Base-by-base conservation (phyloP, 1,284 basidiomycete genomes). In the Apiotrichum domesticum region DNA sequence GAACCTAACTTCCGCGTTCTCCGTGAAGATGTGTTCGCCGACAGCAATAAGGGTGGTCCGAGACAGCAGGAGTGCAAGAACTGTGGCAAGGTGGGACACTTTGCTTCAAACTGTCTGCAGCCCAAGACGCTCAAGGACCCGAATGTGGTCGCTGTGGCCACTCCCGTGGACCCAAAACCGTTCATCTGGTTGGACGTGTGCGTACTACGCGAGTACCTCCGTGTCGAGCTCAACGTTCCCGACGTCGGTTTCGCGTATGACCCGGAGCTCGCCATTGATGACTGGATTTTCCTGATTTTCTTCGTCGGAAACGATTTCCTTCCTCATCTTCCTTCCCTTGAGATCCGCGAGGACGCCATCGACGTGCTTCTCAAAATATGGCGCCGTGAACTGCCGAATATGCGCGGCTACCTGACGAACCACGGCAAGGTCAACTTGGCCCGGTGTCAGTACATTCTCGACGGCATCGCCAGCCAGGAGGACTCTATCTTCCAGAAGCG, bases 271-370 rank as follows among this genome's bases (percentile, higher is more conserved):
- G 94, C 96, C 40, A 91, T 99, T 76, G 96, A 99, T 82, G 96
- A 99, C 76, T 99, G 96, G 95, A 91, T 99, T 68, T 86, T 99
- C 73, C 82, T 99, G 69, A 98, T 98, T 70, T 98, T 99, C 84
- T 98, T 99, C 77, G 95, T 99, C 71, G 96, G 96, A 67, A 99
- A 99, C 80, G 96, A 99, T 79, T 99, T 99, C 81, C 81, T 99
- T 71, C 96, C 96, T 14, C 96, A 99, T 79, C 81, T 99, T 60
- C 96, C 96, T 29, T 91, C 88, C 58, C 84, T 99, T 80, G 96
- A 99, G 81, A 98, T 99, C 73, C 85, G 96, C 68, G 96, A 99
- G 79, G 96, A 95, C 56, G 96, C 95, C 35, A 97, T 99, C 79
- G 96, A 98, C 80, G 93, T 88, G 52, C 80, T 99, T 59, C 80